A percentile compares a stretch with the other conserved stretches of the same genome.
phyloP scores from a whole-genome alignment of 495 filamentous ascomycete genomes.

The Xylaria telfairii region DNA sequence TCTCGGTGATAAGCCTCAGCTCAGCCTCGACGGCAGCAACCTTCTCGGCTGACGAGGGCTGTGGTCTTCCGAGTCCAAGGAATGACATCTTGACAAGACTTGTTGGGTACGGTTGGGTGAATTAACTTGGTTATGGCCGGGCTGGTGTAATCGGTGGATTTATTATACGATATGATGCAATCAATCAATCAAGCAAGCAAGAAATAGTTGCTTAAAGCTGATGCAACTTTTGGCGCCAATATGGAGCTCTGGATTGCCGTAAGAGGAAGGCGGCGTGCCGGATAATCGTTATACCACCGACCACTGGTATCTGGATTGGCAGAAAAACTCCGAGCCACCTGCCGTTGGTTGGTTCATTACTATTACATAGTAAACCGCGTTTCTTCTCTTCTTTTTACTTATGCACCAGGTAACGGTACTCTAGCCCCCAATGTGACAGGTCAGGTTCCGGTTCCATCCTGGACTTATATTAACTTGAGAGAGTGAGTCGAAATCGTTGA shows the following conservation, averaged over 20 bases:
- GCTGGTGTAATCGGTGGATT: not conserved
- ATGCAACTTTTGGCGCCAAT: not conserved
- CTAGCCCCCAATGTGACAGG: not conserved
- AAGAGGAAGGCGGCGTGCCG: conserved; percentile 34
- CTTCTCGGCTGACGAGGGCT: conserved; percentile 93
- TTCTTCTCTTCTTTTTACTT: not conserved
- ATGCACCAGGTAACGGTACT: not conserved
- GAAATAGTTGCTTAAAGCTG: conserved; percentile 4
- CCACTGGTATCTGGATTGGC: not conserved
- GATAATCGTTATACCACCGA: conserved; percentile 29
- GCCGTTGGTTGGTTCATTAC: not conserved
- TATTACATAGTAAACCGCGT: not conserved
- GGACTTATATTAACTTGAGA: not conserved
- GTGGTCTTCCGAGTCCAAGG: conserved; percentile 84
- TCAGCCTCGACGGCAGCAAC: conserved; percentile 93
- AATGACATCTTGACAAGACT: conserved; percentile 79
- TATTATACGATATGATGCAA: conserved; percentile 27
- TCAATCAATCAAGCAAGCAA: conserved; percentile 15
- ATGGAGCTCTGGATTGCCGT: not conserved
- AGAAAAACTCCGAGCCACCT: conserved; percentile 12
- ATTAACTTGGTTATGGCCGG: too few species aligned
- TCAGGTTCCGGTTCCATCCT: too few species aligned
- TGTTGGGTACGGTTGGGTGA: conserved; percentile 7
- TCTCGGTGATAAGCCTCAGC: conserved; percentile 91
- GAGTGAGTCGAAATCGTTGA: conserved; percentile 2